Evolutionary conservation across 140 eudicot species (phyloP).

Genomic region (Bidens hawaiensis): DNA sequence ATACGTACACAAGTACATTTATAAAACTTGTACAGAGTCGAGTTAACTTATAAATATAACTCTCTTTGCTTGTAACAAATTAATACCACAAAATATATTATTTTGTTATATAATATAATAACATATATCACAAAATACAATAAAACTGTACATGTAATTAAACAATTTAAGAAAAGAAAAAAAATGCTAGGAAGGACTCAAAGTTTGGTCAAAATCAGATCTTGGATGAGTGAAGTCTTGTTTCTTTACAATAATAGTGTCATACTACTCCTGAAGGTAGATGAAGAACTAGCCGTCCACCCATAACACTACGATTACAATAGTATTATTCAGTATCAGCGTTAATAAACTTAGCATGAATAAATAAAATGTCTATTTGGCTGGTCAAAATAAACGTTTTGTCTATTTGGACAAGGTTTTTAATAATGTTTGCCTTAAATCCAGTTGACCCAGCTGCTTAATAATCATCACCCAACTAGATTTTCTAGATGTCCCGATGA

Average conservation of each 20-base stretch:
- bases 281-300: slow-evolving; percentile 53
- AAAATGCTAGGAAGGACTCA: background rate
- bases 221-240: background rate
- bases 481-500: too few species aligned
- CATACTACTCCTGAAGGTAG: slow-evolving; percentile 51
- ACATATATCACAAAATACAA: background rate
- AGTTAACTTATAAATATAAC: slow-evolving; percentile 10
- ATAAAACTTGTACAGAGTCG: background rate
- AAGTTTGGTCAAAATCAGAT: slow-evolving; percentile 2
- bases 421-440: too few species aligned
- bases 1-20: background rate
- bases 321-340: background rate
- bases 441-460: too few species aligned
- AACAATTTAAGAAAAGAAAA: background rate
- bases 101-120: background rate
- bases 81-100: too few species aligned
- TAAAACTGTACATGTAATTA: slow-evolving; percentile 15
- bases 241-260: slow-evolving; percentile 14
- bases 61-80: too few species aligned
- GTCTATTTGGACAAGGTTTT: too few species aligned
- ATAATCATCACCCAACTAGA: too few species aligned
- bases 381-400: too few species aligned
- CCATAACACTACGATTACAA: slow-evolving; percentile 38
- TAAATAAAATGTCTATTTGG: too few species aligned
- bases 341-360: background rate